A percentile compares a stretch with the other conserved stretches of the same genome.
Evolutionary conservation across 352 stramenopile genomes (phyloP).

Genomic region (Pythium coloratum): DNA sequence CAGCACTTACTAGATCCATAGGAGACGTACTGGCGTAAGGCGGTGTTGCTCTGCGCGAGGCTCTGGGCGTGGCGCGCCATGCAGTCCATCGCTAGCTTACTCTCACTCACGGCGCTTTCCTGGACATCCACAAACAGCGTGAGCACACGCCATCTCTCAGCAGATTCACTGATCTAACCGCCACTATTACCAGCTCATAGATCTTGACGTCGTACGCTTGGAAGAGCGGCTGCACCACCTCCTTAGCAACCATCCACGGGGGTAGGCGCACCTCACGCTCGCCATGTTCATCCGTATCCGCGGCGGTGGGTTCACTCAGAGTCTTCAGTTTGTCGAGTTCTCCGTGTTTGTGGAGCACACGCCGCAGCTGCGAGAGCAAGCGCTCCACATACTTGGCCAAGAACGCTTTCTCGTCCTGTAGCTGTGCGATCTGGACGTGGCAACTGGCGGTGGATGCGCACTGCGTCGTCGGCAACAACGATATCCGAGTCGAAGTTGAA

Average conservation of each 20-base stretch:
- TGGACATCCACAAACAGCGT: constrained; percentile 13
- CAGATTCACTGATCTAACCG: not conserved
- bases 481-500: constrained; percentile 13
- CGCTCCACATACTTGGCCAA: constrained; percentile 67
- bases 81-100: constrained; percentile 59
- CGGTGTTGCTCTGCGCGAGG: constrained; percentile 66
- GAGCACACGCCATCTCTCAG: not conserved
- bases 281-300: constrained; percentile 25
- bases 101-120: constrained; percentile 51
- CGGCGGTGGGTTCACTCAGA: constrained; percentile 35
- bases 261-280: constrained; percentile 30
- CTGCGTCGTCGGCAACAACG: constrained; percentile 4
- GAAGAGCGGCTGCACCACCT: constrained; percentile 73
- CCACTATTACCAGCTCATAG: constrained; percentile 29
- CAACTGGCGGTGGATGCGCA: constrained; percentile 30
- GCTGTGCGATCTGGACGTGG: constrained; percentile 41
- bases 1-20: no score
- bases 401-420: constrained; percentile 67
- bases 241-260: constrained; percentile 68
- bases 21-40: constrained; percentile 55
- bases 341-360: constrained; percentile 60
- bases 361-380: constrained; percentile 58
- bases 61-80: constrained; percentile 45
- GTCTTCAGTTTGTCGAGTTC: constrained; percentile 74
- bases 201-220: constrained; percentile 82